phyloP scores from a whole-genome alignment of 164 flowering plant species.

The Cinnamomum micranthum region DNA sequence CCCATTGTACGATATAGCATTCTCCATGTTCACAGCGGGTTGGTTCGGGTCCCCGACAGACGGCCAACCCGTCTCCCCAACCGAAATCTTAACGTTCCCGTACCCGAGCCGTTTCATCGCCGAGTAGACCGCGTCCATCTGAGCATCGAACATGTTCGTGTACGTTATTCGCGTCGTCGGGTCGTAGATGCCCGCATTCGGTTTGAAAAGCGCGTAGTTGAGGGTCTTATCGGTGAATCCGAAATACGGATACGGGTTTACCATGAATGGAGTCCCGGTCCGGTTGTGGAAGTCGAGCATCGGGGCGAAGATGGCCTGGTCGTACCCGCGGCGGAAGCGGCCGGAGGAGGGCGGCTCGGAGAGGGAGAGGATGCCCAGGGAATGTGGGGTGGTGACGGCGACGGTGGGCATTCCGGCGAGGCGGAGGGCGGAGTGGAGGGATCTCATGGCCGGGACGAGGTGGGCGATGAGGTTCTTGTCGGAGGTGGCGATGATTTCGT shows the following conservation, averaged over 20 bases:
- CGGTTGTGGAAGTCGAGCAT: conserved; percentile 54
- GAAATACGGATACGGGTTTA: conserved; percentile 90
- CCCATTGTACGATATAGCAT: conserved; percentile 46
- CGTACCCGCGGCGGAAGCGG: conserved; percentile 61
- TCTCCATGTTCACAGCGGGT: conserved; percentile 35
- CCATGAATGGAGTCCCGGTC: conserved; percentile 69
- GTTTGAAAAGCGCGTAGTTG: conserved; percentile 57
- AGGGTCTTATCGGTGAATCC: conserved; percentile 32
- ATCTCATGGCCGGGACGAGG: conserved; percentile 73
- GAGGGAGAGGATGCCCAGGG: conserved; percentile 51
- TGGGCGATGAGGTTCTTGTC: conserved; percentile 35
- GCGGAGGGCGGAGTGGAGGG: conserved; percentile 53
- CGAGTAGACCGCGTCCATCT: conserved; percentile 58
- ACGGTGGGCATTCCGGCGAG: conserved; percentile 39
- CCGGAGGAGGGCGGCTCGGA: conserved; percentile 66
- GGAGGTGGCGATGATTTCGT: conserved; percentile 49
- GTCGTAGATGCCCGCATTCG: conserved; percentile 52
- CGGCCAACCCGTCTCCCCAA: conserved; percentile 96
- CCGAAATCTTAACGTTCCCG: conserved; percentile 71
- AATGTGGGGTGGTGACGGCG: conserved; percentile 72
- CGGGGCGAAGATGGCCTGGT: conserved; percentile 43
- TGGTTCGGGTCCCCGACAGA: conserved; percentile 58
- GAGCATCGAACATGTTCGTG: conserved; percentile 71
- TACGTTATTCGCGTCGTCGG: conserved; percentile 39
- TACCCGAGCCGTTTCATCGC: conserved; percentile 67